Base-by-base conservation (phyloP, 257 asterid species). In the Solanum gandarillasii region DNA sequence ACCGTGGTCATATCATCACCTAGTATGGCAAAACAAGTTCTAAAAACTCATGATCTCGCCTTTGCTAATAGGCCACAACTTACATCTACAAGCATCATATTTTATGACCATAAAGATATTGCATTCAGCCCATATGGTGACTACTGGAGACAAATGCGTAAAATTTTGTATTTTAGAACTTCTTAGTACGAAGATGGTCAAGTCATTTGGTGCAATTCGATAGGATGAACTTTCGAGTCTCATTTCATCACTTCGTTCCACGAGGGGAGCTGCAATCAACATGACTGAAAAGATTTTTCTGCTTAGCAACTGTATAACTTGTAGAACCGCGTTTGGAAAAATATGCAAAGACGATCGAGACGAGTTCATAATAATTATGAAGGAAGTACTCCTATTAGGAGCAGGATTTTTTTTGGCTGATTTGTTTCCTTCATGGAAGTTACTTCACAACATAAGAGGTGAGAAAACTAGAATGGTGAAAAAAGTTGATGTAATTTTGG, bases 81-180 rank as follows among this genome's bases (percentile, higher is more conserved):
- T 5, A 72, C 79, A 72, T 72, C 79, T 13, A 31, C 79, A 16
- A 32, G 2, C 11, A 18, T 72, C 43, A 16, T 72, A 72, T 72
- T 72, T 72, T 72, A 72, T 12, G 8, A 72, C 20, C 7, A 32
- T 16, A 72, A 72, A 72, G 79, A 18, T 21, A 32, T 72, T 32
- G 39, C 6, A 31, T 72, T 72, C 8, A 3, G 13, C 4, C 79
- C 2, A 34, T 32, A 32, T 12, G 79, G 43, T 72, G 43, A 72
- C 0, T 87, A 89, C 83, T 87, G 94, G 93, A 79, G 90, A 62
- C 75, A 84, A 21, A 88, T 92, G 90, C 88, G 87, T 29, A 90
- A 89, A 65, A 16, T n/a, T 91, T n/a, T 90, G 90, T 20, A 83
- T 81, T 12, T 25, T 32, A 2, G 90, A 89, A 32, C 89, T 91